Evolutionary conservation across 164 flowering plant genomes (phyloP).

Genomic region (Stephania yunnanensis): DNA sequence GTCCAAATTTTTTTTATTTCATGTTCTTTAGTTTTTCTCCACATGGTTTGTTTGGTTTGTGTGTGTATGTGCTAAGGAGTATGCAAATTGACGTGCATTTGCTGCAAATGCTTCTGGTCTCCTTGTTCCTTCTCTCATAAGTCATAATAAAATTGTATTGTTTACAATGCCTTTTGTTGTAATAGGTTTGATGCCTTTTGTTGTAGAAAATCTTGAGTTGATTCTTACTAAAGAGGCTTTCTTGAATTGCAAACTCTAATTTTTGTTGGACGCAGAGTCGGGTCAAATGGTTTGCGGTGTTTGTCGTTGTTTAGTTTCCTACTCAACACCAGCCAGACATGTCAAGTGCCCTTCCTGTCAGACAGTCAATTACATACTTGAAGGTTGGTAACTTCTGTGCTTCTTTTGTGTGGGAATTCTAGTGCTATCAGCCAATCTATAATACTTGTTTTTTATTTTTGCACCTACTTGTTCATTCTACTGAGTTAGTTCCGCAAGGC

Average conservation of each 20-base stretch:
- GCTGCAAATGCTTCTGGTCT: no score
- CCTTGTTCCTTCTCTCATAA: not conserved
- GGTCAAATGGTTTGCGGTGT: slow-evolving; percentile 90
- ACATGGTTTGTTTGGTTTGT: no score
- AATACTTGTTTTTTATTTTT: not conserved
- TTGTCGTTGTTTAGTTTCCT: slow-evolving; percentile 61
- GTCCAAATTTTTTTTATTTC: no score
- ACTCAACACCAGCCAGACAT: slow-evolving; percentile 52
- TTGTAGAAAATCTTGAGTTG: not conserved
- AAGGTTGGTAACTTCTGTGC: slow-evolving; percentile 36
- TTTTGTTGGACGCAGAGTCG: slow-evolving; percentile 41
- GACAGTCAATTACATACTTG: slow-evolving; percentile 60
- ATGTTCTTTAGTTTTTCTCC: no score
- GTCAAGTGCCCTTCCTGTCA: slow-evolving; percentile 64
- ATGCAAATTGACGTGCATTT: no score
- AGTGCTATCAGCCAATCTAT: not conserved
- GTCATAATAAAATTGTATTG: no score
- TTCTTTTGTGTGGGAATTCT: not conserved
- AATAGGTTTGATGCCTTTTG: not conserved
- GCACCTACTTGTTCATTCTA: not conserved
- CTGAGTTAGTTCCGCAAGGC: not conserved
- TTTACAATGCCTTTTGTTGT: not conserved
- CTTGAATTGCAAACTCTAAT: not conserved
- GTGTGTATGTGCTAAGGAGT: no score
- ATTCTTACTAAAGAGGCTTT: not conserved